These are phyloP conservation scores for Citrus hindsii DNA, from an alignment of 345 rosid species.

Conservation along the genomic window DNA sequence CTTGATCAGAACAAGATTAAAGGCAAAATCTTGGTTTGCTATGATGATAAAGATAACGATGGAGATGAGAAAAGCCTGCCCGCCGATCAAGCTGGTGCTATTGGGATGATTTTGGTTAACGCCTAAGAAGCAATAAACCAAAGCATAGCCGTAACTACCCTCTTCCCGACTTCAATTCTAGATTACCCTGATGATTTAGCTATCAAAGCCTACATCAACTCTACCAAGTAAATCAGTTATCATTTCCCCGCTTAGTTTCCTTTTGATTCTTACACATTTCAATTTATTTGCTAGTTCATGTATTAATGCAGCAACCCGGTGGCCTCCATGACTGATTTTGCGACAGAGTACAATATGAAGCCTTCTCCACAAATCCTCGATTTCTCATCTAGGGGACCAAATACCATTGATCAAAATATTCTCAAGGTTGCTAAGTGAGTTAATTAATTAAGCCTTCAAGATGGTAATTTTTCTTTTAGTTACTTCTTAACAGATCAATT, in stretches of 20 bases:
- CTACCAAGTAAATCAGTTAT: conserved; percentile 29
- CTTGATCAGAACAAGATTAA: too few relatives aligned
- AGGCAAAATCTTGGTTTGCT: conserved; percentile 40
- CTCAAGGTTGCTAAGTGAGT: conserved; percentile 30
- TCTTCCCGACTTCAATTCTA: conserved; percentile 48
- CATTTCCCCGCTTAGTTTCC: background rate
- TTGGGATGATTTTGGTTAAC: conserved; percentile 51
- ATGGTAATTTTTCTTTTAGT: background rate
- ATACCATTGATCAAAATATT: conserved; percentile 26
- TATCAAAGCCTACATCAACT: conserved; percentile 37
- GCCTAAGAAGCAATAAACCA: conserved; percentile 22
- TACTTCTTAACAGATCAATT: background rate
- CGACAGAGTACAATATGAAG: conserved; percentile 1
- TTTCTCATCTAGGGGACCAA: conserved; percentile 43
- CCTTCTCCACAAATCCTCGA: conserved; percentile 28
- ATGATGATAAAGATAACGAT: conserved; percentile 17
- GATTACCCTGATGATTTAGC: conserved; percentile 29
- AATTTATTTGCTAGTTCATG: background rate
- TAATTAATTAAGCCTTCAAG: background rate
- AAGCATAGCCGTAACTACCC: conserved; percentile 30
- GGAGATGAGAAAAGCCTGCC: conserved; percentile 32
- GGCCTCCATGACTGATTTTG: conserved; percentile 17
- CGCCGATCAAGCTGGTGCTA: conserved; percentile 43
- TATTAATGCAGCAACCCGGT: conserved; percentile 24
- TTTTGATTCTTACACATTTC: background rate